A percentile compares a stretch with the other conserved stretches of the same genome.
phyloP scores from a whole-genome alignment of 2,329 filamentous ascomycete species.

The Madurella fahalii region DNA sequence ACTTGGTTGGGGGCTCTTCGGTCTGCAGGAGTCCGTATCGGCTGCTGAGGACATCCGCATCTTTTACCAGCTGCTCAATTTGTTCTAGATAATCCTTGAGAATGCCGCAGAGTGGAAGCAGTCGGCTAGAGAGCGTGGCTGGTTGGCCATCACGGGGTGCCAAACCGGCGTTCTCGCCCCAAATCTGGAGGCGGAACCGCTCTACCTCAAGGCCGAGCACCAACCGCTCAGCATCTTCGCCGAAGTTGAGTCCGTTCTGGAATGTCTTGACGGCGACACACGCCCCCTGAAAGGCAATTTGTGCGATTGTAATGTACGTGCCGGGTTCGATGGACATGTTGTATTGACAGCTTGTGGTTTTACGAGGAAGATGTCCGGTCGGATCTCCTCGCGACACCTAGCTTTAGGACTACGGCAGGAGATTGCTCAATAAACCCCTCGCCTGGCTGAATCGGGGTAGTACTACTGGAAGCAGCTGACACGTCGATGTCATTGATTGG shows the following conservation, averaged over 20 bases:
- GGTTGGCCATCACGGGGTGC: constrained; percentile 1
- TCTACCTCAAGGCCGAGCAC: constrained; percentile 15
- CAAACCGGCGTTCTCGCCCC: constrained; percentile 18
- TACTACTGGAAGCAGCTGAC: no score
- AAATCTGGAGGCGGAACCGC: constrained; percentile 16
- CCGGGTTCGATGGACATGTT: constrained; percentile 11
- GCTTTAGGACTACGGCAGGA: no score
- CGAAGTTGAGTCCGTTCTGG: constrained; percentile 12
- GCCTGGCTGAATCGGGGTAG: no score
- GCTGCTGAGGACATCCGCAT: constrained; percentile 6
- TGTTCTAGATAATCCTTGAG: constrained; percentile 13
- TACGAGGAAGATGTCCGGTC: not conserved
- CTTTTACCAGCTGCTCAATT: constrained; percentile 7
- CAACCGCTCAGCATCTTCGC: constrained; percentile 15
- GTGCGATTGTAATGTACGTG: constrained; percentile 12
- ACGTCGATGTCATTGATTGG: no score
- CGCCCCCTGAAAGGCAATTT: constrained; percentile 7
- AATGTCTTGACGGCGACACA: constrained; percentile 14
- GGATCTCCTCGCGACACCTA: no score
- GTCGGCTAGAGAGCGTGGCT: not conserved
- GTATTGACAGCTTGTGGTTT: not conserved
- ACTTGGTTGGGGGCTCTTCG: constrained; percentile 13
- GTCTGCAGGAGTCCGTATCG: constrained; percentile 13
- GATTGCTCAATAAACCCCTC: no score
- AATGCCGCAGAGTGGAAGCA: constrained; percentile 7